Base-by-base conservation (phyloP, 2,329 filamentous ascomycete genomes). In the Aspergillus arachidicola region DNA sequence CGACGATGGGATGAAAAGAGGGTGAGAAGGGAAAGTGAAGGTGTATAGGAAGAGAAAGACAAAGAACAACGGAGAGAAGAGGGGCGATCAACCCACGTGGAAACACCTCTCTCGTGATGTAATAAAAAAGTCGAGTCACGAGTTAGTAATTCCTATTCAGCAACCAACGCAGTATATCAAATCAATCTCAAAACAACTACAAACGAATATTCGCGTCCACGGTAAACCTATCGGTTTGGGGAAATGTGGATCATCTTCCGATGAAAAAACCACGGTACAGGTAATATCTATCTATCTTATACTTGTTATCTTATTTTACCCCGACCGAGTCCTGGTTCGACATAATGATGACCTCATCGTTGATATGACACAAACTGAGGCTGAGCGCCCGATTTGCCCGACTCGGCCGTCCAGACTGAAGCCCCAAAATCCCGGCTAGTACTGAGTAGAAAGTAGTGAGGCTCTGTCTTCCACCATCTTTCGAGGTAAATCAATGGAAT, bases 61-160 rank as follows among this genome's bases (percentile, higher is more conserved):
- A 19, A 41, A 41, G 36, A 19, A 41, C 16, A 14, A 36, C 34
- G 12, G 34, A 16, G 5, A 6, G 30, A 57, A 38, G 54, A 59
- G 43, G 55, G 46, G 45, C 21, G 48, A 53, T 45, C 28, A 12
- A 60, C 59, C 51, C 64, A 66, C 62, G 59, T 66, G 64, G 36
- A 50, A 62, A 26, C 30, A 21, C 12, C 46, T 43, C 14, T 48
- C 62, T 62, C 62, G 62, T 66, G 64, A 64, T 64, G 62, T 66
- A 62, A 64, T 64, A 16, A 36, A 32, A 16, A 14, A 6, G 50
- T 36, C n/a, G 28, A 54, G 32, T 54, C 28, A 54, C 32, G 28
- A 28, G 23, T 30, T 5, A 14, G n/a, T 28, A 7, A 23, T 30
- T 41, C 36, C 36, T 19, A 19, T 21, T 32, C 48, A 53, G 21